Percentiles rank a stretch among this genome's conserved stretches.
Conservation (phyloP, 345 rosid genomes). For the Populus euphratica region DNA sequence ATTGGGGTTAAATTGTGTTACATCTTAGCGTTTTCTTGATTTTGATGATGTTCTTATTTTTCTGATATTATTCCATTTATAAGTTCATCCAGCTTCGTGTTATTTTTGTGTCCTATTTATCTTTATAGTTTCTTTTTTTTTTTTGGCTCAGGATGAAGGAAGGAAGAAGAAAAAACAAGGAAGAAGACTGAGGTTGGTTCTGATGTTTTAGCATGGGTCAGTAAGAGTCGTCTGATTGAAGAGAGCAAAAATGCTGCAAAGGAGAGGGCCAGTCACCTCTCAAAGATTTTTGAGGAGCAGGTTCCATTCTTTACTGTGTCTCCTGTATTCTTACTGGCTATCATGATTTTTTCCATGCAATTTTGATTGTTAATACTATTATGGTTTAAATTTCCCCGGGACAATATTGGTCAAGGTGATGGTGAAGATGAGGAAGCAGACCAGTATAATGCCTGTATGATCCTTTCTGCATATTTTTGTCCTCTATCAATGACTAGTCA, state of each 20-base stretch:
- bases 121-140: background rate
- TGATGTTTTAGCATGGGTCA: conserved; percentile 74
- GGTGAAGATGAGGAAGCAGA: conserved; percentile 66
- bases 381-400: conserved; percentile 42
- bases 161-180: conserved; percentile 67
- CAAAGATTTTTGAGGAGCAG: conserved; percentile 87
- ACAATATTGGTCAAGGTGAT: conserved; percentile 62
- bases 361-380: conserved; percentile 9
- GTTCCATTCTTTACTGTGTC: conserved; percentile 28
- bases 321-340: conserved; percentile 16
- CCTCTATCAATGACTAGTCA: background rate
- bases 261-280: conserved; percentile 73
- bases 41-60: background rate
- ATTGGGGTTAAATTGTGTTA: background rate
- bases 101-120: background rate
- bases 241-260: conserved; percentile 65
- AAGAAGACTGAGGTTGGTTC: conserved; percentile 58
- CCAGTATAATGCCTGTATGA: conserved; percentile 39
- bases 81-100: background rate
- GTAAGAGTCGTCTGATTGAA: conserved; percentile 70
- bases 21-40: background rate
- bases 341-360: conserved; percentile 7
- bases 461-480: background rate
- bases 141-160: conserved; percentile 63
- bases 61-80: background rate